phyloP scores from a whole-genome alignment of 805 yeast genomes.

The Candida tibetensis region DNA sequence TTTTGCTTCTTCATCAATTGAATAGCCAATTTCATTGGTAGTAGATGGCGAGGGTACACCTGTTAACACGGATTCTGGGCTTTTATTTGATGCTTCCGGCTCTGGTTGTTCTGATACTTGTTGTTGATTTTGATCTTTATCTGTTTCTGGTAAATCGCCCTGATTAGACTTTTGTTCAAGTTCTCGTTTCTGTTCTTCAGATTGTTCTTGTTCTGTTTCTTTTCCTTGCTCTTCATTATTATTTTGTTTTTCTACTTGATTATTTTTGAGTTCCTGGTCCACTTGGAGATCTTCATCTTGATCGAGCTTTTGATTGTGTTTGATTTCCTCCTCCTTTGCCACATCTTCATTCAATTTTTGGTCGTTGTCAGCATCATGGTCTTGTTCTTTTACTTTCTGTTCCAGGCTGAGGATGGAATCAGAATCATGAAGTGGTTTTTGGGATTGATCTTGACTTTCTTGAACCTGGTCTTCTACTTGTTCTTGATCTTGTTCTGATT shows the following conservation, averaged over 20 bases:
- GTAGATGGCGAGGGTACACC: background rate
- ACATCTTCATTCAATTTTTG: background rate
- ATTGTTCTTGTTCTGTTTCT: background rate
- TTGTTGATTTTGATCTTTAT: conserved; percentile 1
- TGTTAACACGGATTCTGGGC: background rate
- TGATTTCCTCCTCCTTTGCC: background rate
- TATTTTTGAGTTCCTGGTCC: no score
- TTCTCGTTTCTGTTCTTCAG: no score
- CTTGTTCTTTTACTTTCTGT: background rate
- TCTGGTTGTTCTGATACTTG: background rate
- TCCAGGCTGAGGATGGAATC: no score
- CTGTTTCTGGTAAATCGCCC: no score
- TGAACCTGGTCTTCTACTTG: background rate
- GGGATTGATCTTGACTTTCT: no score
- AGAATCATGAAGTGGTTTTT: no score
- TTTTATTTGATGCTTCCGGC: conserved; percentile 2
- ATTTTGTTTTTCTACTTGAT: no score
- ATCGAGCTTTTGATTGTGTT: no score
- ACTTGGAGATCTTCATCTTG: background rate
- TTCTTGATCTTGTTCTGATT: background rate
- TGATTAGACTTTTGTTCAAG: no score
- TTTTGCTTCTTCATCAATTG: conserved; percentile 4
- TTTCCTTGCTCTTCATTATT: background rate
- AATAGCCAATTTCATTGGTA: background rate
- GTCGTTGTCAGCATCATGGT: background rate